phyloP scores from a whole-genome alignment of 768 basidiomycete species.

The Hericium rajendrae region DNA sequence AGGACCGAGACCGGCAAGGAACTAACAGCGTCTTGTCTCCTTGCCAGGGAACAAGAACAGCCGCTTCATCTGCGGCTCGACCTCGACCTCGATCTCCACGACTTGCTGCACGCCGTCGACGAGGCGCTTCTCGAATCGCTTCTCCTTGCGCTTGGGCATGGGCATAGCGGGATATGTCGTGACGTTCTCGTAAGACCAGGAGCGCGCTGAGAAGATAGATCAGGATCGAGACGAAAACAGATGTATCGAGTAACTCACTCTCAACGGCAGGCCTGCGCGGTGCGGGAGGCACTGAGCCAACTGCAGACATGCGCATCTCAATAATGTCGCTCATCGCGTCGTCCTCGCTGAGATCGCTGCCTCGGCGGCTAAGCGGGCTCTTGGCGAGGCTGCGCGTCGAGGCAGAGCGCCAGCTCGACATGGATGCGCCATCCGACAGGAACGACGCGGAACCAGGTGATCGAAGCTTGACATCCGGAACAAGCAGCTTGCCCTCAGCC shows the following conservation, averaged over 20 bases:
- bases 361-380: conserved; percentile 31
- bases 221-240: not conserved
- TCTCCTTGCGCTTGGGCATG: conserved; percentile 37
- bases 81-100: conserved; percentile 44
- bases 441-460: conserved; percentile 23
- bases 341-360: conserved; percentile 29
- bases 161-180: conserved; percentile 55
- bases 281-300: conserved; percentile 20
- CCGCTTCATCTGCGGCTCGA: conserved; percentile 46
- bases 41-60: conserved; percentile 61
- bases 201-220: conserved; percentile 37
- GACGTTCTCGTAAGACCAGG: conserved; percentile 71
- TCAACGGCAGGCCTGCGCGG: conserved; percentile 37
- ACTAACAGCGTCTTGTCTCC: conserved; percentile 8
- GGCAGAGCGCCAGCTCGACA: conserved; percentile 15
- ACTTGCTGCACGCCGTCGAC: conserved; percentile 41
- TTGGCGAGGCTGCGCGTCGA: conserved; percentile 18
- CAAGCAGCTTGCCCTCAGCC: conserved; percentile 57
- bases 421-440: conserved; percentile 9
- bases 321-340: conserved; percentile 16
- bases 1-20: not conserved
- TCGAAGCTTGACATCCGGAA: conserved; percentile 35
- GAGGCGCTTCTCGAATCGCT: conserved; percentile 37
- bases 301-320: conserved; percentile 18
- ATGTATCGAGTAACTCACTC: conserved; percentile 30